phyloP scores from a whole-genome alignment of 208 protist species.

The Leishmania tropica region DNA sequence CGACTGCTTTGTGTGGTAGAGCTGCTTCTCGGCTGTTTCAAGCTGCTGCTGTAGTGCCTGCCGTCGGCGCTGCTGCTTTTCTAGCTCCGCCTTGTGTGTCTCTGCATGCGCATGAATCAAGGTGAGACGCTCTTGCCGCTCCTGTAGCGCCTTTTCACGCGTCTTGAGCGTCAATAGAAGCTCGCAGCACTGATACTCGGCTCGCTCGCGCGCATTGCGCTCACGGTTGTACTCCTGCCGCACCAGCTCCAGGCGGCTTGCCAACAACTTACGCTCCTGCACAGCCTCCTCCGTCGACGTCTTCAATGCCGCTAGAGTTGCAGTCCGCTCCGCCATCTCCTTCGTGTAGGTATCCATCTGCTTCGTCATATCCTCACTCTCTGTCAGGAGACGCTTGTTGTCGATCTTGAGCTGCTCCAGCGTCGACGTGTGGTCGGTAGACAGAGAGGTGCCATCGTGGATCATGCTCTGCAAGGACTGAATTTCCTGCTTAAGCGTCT shows the following conservation, averaged over 20 bases:
- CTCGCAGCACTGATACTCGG: conserved; percentile 91
- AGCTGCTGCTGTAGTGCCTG: conserved; percentile 84
- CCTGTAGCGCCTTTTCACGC: conserved; percentile 62
- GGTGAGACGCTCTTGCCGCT: conserved; percentile 34
- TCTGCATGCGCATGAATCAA: conserved; percentile 36
- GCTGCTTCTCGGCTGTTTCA: conserved; percentile 88
- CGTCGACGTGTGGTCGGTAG: conserved; percentile 92
- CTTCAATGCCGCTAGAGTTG: conserved; percentile 43
- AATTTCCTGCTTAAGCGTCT: conserved; percentile 96
- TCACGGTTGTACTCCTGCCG: conserved; percentile 88
- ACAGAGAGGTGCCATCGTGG: conserved; percentile 92
- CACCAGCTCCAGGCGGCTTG: conserved; percentile 58
- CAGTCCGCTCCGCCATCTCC: conserved; percentile 65
- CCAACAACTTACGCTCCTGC: conserved; percentile 61
- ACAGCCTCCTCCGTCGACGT: conserved; percentile 54
- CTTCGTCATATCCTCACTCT: conserved; percentile 92
- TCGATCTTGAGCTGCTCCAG: conserved; percentile 95
- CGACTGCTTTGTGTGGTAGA: conserved; percentile 86
- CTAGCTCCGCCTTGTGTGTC: conserved; percentile 59
- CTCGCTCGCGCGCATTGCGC: conserved; percentile 83
- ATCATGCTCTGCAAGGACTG: conserved; percentile 92
- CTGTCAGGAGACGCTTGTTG: conserved; percentile 94
- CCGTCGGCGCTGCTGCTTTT: conserved; percentile 54
- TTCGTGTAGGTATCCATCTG: conserved; percentile 84
- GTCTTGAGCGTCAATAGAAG: conserved; percentile 79